A percentile compares a stretch with the other conserved stretches of the same genome.
Conservation (phyloP, 2,329 filamentous ascomycete species). For the Aureobasidium uvarum region DNA sequence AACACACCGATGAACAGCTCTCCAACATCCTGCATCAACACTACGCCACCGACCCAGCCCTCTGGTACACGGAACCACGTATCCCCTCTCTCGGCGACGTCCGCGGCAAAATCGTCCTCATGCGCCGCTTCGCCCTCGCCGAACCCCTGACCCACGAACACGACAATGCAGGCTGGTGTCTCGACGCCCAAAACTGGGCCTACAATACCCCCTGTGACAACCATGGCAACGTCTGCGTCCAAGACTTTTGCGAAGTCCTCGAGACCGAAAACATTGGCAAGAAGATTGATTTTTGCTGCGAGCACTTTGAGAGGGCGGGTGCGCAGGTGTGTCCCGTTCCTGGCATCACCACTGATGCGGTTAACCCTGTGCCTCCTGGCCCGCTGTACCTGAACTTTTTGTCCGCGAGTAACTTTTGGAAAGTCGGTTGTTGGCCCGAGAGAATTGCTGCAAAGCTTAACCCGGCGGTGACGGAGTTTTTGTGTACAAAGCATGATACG, state of each 20-base stretch:
- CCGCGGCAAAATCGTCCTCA: slow-evolving; percentile 77
- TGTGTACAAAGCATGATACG: slow-evolving; percentile 55
- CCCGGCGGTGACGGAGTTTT: slow-evolving; percentile 63
- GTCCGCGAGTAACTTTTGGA: slow-evolving; percentile 92
- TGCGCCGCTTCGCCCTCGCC: slow-evolving; percentile 71
- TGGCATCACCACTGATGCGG: slow-evolving; percentile 42
- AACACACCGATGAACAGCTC: slow-evolving; percentile 74
- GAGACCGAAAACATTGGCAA: slow-evolving; percentile 71
- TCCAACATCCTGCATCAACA: slow-evolving; percentile 68
- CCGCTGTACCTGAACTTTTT: slow-evolving; percentile 90
- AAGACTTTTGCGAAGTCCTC: slow-evolving; percentile 91
- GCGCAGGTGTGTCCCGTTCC: slow-evolving; percentile 40
- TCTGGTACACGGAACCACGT: slow-evolving; percentile 76
- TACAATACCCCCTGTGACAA: slow-evolving; percentile 81
- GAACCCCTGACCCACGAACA: slow-evolving; percentile 2
- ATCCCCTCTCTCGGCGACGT: slow-evolving; percentile 76
- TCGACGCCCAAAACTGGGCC: slow-evolving; percentile 69
- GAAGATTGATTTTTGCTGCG: slow-evolving; percentile 72
- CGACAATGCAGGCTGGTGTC: slow-evolving; percentile 57
- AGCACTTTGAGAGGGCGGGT: slow-evolving; percentile 71
- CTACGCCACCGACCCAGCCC: slow-evolving; percentile 59
- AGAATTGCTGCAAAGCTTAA: slow-evolving; percentile 85
- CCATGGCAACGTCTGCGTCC: slow-evolving; percentile 74
- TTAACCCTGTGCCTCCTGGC: slow-evolving; percentile 46
- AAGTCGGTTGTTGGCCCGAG: slow-evolving; percentile 87